Evolutionary conservation across 805 yeast species (phyloP).

Genomic region (Metschnikowia koreensis): DNA sequence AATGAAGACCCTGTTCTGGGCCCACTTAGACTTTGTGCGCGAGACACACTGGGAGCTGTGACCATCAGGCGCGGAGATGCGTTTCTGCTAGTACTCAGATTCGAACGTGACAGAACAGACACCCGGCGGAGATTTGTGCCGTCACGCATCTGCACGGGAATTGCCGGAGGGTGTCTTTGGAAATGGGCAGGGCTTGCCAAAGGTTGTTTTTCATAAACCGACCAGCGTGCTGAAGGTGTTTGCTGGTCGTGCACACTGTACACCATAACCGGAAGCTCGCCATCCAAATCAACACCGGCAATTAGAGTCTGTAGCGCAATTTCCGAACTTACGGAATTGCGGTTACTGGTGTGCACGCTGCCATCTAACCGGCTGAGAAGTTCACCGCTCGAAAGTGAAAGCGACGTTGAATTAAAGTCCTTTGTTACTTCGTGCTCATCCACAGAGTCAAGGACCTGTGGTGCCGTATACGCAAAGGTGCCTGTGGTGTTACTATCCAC

Average conservation of each 20-base stretch:
- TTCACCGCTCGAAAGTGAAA: slow-evolving; percentile 23
- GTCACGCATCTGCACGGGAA: slow-evolving; percentile 7
- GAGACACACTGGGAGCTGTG: background rate
- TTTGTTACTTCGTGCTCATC: background rate
- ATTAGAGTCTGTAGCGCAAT: slow-evolving; percentile 17
- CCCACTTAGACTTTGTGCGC: background rate
- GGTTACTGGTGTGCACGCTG: background rate
- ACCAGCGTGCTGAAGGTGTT: slow-evolving; percentile 5
- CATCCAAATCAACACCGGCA: slow-evolving; percentile 28
- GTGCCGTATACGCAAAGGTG: background rate
- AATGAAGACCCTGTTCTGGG: background rate
- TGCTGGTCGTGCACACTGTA: slow-evolving; percentile 30
- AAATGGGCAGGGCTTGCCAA: background rate
- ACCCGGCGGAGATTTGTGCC: slow-evolving; percentile 10
- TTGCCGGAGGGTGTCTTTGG: slow-evolving; percentile 3
- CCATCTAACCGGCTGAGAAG: slow-evolving; percentile 13
- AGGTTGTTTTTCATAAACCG: slow-evolving; percentile 8
- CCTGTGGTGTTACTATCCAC: background rate
- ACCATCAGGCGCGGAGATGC: background rate
- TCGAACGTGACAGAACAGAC: background rate
- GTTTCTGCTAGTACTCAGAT: background rate
- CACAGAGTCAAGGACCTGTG: slow-evolving; percentile 6
- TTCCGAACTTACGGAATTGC: slow-evolving; percentile 5
- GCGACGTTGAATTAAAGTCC: background rate
- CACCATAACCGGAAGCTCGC: slow-evolving; percentile 29